These are phyloP conservation scores for Cymbidium sinense DNA, from an alignment of 106 monocot species.

Conservation along the genomic window DNA sequence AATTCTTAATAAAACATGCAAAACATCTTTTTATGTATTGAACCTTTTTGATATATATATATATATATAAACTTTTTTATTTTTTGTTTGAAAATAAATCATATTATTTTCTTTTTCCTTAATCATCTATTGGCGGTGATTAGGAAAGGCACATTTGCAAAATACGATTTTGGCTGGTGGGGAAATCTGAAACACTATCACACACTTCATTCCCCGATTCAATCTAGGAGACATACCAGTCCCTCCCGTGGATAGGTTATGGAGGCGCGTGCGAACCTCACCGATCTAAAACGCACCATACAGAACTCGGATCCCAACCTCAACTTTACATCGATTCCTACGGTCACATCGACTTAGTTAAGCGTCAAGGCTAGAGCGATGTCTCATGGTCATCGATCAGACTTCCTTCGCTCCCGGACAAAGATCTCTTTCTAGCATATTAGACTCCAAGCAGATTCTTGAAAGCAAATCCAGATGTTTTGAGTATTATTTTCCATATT, in stretches of 20 bases:
- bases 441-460: conserved; percentile 4
- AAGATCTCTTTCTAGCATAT: conserved; percentile 20
- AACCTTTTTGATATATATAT: no score
- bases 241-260: conserved; percentile 84
- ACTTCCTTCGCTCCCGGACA: conserved; percentile 49
- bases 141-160: conserved; percentile 81
- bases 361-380: conserved; percentile 63
- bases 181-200: conserved; percentile 61
- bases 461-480: no score
- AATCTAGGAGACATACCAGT: conserved; percentile 60
- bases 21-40: no score
- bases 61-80: no score
- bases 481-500: no score
- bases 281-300: conserved; percentile 53
- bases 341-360: conserved; percentile 93
- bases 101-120: no score
- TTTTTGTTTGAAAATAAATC: no score
- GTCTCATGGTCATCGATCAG: conserved; percentile 48
- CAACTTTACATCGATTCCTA: conserved; percentile 69
- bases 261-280: conserved; percentile 85
- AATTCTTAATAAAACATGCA: no score
- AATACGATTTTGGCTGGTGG: conserved; percentile 73
- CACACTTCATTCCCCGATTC: conserved; percentile 42
- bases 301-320: conserved; percentile 46
- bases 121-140: conserved; percentile 78